Evolutionary conservation across 495 filamentous ascomycete genomes (phyloP), one percentile per base, ranked within the genome.

Genomic region (Trichoderma erinaceum): DNA sequence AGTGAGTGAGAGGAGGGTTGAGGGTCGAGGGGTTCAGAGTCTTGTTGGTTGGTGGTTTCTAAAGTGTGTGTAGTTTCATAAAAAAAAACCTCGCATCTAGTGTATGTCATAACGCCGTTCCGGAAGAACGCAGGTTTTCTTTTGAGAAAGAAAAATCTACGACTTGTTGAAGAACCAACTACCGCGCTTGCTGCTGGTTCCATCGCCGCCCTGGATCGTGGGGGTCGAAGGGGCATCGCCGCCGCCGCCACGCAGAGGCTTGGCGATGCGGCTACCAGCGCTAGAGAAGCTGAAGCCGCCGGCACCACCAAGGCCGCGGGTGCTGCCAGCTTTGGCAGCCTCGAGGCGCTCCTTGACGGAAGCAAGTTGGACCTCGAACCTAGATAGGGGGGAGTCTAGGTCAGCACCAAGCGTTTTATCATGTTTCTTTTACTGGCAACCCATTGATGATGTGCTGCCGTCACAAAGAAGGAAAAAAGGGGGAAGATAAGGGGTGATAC

Each of bases 341-440:
- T 98, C 95, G 67, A 98, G 88, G 70, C 95, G 90, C 79, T 98
- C 95, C 81, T 97, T 98, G 76, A 99, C 95, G 67, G 93, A 93
- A 5, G 93, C 90, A 76, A 99, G 90, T 80, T 99, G 95, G 18
- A 90, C 88, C 83, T 99, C 95, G 83, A 99, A 99, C 78, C 95
- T 96, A 75, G 63, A 50, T 12, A 44, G 52, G 63, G 70, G 70
- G 66, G 50, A 61, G 56, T 61, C 56, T 29, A 61, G 56, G 56
- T 61, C 56, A 61, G 56, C 56, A 61, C 58, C 58, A 23, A 64
- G 38, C 0, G n/a, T 70, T 52, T 52, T 52, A 21, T 52, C 48
- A 69, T 67, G 69, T 61, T 21, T 56, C 43, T 44, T 29, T 63
- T 25, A 71, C 10, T 27, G 11, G 29, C n/a, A 23, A 16, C 16